These are phyloP conservation scores for Stemphylium vesicarium DNA, from an alignment of 2,329 filamentous ascomycete species.

Conservation along the genomic window DNA sequence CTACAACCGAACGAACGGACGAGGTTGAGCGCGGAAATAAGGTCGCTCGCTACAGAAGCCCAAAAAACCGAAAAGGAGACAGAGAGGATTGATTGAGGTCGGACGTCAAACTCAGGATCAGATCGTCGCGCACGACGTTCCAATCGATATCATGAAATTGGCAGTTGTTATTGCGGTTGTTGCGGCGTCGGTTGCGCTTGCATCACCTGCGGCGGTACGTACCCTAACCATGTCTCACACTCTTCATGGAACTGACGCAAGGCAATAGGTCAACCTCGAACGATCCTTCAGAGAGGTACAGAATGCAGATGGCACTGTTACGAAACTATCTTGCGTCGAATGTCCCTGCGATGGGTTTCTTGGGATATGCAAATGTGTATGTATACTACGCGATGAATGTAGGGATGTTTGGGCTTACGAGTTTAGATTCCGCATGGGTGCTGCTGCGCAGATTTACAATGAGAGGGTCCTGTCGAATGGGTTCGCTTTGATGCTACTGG, in stretches of 20 bases:
- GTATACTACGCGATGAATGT: slow-evolving; percentile 1
- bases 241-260: neutral
- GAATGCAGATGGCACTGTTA: slow-evolving; percentile 16
- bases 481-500: too few relatives aligned
- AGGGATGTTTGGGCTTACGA: neutral
- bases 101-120: too few relatives aligned
- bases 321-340: slow-evolving; percentile 25
- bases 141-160: slow-evolving; percentile 29
- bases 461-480: neutral
- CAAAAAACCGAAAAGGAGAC: too few relatives aligned
- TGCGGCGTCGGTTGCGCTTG: slow-evolving; percentile 25
- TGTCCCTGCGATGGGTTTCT: slow-evolving; percentile 34
- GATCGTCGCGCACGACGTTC: too few relatives aligned
- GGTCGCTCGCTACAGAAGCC: too few relatives aligned
- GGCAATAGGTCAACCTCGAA: slow-evolving; percentile 28
- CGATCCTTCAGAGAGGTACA: slow-evolving; percentile 26
- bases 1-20: too few relatives aligned
- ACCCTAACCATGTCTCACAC: neutral
- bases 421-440: slow-evolving; percentile 38
- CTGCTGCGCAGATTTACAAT: slow-evolving; percentile 27
- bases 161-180: slow-evolving; percentile 27
- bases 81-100: too few relatives aligned
- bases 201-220: slow-evolving; percentile 36
- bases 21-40: too few relatives aligned
- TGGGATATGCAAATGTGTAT: slow-evolving; percentile 34